These are phyloP conservation scores for Moesziomyces antarcticus DNA, from an alignment of 1,284 basidiomycete genomes.

Conservation along the genomic window DNA sequence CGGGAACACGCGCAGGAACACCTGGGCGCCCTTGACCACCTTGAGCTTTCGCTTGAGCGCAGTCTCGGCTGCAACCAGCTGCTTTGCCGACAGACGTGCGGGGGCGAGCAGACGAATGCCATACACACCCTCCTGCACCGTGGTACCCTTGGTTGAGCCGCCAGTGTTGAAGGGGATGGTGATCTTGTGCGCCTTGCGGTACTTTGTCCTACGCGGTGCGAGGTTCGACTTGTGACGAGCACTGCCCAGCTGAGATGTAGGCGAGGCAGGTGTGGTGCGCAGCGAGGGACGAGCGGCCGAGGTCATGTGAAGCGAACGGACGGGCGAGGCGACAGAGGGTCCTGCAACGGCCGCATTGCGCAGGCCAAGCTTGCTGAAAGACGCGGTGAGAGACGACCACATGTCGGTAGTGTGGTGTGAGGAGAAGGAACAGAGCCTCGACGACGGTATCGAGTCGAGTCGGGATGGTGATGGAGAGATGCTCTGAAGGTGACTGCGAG, in stretches of 20 bases:
- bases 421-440: not conserved
- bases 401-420: constrained; percentile 2
- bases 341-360: constrained; percentile 13
- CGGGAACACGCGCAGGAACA: constrained; percentile 91
- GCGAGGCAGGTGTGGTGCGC: not conserved
- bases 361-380: constrained; percentile 24
- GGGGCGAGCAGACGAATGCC: constrained; percentile 90
- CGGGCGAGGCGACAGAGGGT: constrained; percentile 8
- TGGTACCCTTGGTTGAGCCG: constrained; percentile 92
- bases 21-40: constrained; percentile 86
- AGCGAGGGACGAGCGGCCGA: constrained; percentile 8
- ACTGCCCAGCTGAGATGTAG: constrained; percentile 41
- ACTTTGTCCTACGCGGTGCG: constrained; percentile 83
- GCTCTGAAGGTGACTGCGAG: constrained; percentile 3
- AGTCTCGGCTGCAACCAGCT: constrained; percentile 86
- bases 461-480: constrained; percentile 3
- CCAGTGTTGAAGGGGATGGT: constrained; percentile 74
- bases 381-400: constrained; percentile 32
- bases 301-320: constrained; percentile 24
- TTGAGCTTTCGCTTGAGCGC: constrained; percentile 92
- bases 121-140: constrained; percentile 89
- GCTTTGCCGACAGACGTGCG: constrained; percentile 87
- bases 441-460: not conserved
- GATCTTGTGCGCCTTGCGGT: constrained; percentile 88
- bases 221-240: constrained; percentile 74